These are phyloP conservation scores for Berberis thunbergii DNA, from an alignment of 164 flowering plant species.

Conservation along the genomic window DNA sequence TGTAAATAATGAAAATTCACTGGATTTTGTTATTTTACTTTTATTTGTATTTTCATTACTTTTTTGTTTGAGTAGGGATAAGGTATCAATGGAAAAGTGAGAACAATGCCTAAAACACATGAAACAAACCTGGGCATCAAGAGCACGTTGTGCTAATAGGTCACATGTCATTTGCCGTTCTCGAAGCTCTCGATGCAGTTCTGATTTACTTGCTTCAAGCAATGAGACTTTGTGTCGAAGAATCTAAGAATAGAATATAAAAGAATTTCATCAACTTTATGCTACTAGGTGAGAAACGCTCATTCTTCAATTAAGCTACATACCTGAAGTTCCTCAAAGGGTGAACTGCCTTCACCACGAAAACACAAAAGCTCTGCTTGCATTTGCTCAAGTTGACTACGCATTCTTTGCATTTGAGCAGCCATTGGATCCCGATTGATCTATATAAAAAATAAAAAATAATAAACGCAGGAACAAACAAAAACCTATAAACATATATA, in stretches of 20 bases:
- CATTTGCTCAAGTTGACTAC: constrained; percentile 80
- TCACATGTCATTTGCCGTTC: constrained; percentile 44
- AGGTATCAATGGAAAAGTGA: not conserved
- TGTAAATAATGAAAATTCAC: too few relatives aligned
- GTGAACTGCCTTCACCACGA: constrained; percentile 58
- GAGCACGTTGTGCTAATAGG: constrained; percentile 57
- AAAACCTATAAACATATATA: too few relatives aligned
- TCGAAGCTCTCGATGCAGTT: constrained; percentile 62
- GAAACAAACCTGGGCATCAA: constrained; percentile 74
- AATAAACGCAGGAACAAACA: not conserved
- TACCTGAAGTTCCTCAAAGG: constrained; percentile 95
- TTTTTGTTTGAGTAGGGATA: too few relatives aligned
- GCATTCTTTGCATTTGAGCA: constrained; percentile 83
- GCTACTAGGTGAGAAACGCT: too few relatives aligned
- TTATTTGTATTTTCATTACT: too few relatives aligned
- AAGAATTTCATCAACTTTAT: not conserved
- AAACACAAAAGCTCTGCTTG: constrained; percentile 74
- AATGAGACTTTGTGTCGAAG: constrained; percentile 66
- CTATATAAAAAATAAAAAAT: constrained; percentile 24
- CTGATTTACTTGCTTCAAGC: constrained; percentile 82
- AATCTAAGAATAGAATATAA: constrained; percentile 30
- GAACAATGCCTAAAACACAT: not conserved
- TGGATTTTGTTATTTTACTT: too few relatives aligned
- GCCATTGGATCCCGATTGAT: constrained; percentile 88
- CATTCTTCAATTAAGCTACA: not conserved